phyloP scores from a whole-genome alignment of 75 land plant genomes.

The Pseudotsuga menziesii region DNA sequence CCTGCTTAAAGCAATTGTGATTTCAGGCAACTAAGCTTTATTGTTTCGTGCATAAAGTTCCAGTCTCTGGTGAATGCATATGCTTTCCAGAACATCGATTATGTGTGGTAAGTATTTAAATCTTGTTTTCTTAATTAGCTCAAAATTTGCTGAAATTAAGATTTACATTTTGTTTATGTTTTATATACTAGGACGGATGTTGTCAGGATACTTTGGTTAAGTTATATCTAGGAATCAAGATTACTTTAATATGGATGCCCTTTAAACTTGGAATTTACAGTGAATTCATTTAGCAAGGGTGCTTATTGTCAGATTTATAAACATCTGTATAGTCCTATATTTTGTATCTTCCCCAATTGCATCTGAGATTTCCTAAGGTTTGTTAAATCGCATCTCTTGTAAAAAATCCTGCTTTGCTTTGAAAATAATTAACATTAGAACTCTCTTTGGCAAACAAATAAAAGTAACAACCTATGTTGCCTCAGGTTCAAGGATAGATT shows the following conservation, averaged over 20 bases:
- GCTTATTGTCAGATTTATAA: background rate
- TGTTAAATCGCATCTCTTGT: background rate
- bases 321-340: background rate
- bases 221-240: too few relatives aligned
- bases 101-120: constrained; percentile 70
- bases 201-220: too few relatives aligned
- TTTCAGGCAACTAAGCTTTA: constrained; percentile 94
- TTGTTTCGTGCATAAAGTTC: constrained; percentile 95
- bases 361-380: background rate
- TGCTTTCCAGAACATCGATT: constrained; percentile 84
- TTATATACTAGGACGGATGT: too few relatives aligned
- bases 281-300: background rate
- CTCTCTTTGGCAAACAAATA: background rate
- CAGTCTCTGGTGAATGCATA: constrained; percentile 96
- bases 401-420: background rate
- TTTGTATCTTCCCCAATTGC: background rate
- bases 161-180: too few relatives aligned
- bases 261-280: background rate
- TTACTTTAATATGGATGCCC: too few relatives aligned
- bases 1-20: background rate
- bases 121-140: too few relatives aligned
- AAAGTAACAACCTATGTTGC: background rate
- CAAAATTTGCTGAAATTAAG: too few relatives aligned
- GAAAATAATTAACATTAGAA: background rate
- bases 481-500: too few relatives aligned